phyloP scores from a whole-genome alignment of 768 basidiomycete species.

The Auricularia sp. region DNA sequence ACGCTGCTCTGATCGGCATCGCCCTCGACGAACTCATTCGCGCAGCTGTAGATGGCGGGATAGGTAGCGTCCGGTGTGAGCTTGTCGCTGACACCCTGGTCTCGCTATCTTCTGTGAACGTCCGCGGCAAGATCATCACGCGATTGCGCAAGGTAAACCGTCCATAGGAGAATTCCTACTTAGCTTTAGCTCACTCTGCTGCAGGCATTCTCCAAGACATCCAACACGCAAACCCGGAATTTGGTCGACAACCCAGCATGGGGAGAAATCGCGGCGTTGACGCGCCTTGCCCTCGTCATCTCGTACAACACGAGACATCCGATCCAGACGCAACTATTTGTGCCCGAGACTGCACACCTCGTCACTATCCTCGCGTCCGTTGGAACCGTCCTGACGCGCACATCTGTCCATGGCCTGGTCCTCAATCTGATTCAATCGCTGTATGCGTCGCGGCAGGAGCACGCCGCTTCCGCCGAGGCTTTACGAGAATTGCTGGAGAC shows the following conservation, averaged over 20 bases:
- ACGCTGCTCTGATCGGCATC: slow-evolving; percentile 52
- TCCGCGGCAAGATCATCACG: slow-evolving; percentile 68
- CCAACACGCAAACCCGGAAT: slow-evolving; percentile 49
- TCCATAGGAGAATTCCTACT: not conserved
- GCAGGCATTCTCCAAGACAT: slow-evolving; percentile 66
- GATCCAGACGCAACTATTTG: slow-evolving; percentile 62
- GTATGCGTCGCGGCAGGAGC: slow-evolving; percentile 49
- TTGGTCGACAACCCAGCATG: slow-evolving; percentile 66
- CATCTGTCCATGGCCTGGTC: slow-evolving; percentile 71
- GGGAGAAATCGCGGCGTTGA: slow-evolving; percentile 72
- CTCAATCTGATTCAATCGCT: slow-evolving; percentile 77
- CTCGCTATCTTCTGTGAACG: slow-evolving; percentile 62
- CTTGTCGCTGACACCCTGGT: slow-evolving; percentile 64
- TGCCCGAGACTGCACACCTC: slow-evolving; percentile 76
- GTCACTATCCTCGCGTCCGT: slow-evolving; percentile 68
- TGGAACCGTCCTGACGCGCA: slow-evolving; percentile 65
- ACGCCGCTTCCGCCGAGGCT: slow-evolving; percentile 42
- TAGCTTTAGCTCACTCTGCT: not conserved
- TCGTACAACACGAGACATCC: slow-evolving; percentile 56
- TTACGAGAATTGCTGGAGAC: slow-evolving; percentile 56
- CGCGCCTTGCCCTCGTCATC: slow-evolving; percentile 64
- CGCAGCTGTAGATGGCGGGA: slow-evolving; percentile 73
- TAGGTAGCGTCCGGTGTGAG: slow-evolving; percentile 68
- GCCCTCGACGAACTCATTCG: slow-evolving; percentile 74
- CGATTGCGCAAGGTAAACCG: slow-evolving; percentile 63